Evolutionary conservation across 2,329 filamentous ascomycete genomes (phyloP).

Genomic region (Venturia pyrina): DNA sequence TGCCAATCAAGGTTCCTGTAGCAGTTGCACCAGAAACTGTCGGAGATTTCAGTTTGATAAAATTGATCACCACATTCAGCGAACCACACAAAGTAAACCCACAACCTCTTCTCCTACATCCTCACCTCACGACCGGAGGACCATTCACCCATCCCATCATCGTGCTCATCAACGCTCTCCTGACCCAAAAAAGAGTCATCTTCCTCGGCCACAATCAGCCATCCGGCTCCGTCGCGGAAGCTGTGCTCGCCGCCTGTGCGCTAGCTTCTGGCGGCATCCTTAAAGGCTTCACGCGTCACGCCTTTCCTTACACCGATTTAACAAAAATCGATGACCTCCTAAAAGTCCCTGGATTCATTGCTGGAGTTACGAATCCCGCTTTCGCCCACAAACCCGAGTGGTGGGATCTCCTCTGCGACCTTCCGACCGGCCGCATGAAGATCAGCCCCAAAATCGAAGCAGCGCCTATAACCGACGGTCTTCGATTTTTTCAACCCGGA

Average conservation of each 20-base stretch:
- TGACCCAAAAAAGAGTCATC: conserved; percentile 93
- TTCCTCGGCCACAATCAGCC: conserved; percentile 93
- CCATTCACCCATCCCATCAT: conserved; percentile 87
- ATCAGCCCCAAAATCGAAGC: conserved; percentile 82
- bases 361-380: conserved; percentile 92
- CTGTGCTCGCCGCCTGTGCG: conserved; percentile 93
- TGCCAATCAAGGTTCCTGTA: conserved; percentile 92
- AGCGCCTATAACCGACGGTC: conserved; percentile 72
- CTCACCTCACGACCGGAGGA: conserved; percentile 88
- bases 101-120: conserved; percentile 75
- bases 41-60: conserved; percentile 94
- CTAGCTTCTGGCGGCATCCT: conserved; percentile 87
- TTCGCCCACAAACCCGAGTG: conserved; percentile 93
- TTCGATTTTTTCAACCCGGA: conserved; percentile 71
- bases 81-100: conserved; percentile 71
- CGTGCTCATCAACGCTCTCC: conserved; percentile 82
- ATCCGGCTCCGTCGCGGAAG: conserved; percentile 91
- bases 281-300: conserved; percentile 87
- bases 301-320: conserved; percentile 95
- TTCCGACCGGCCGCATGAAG: conserved; percentile 85
- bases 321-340: conserved; percentile 96
- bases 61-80: conserved; percentile 91
- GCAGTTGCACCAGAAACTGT: conserved; percentile 92
- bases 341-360: conserved; percentile 94
- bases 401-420: conserved; percentile 95